Evolutionary conservation across 2,329 filamentous ascomycete species (phyloP).

Genomic region (Claviceps spartinae): DNA sequence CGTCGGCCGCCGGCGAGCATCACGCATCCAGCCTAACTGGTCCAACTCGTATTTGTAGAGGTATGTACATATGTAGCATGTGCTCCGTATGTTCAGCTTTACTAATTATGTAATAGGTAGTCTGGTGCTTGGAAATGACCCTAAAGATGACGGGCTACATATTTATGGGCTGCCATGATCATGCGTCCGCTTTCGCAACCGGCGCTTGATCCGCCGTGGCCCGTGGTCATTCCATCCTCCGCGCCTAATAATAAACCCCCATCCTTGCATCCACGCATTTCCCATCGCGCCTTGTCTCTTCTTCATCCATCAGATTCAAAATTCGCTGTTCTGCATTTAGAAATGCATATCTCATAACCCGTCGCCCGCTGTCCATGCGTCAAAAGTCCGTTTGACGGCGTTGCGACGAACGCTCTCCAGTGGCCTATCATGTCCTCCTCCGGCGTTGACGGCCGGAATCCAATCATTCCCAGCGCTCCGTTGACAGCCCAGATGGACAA

Average conservation of each 20-base stretch:
- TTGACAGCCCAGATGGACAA: not conserved
- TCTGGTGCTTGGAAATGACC: too few relatives aligned
- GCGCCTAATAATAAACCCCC: not conserved
- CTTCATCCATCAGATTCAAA: not conserved
- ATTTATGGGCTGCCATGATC: too few relatives aligned
- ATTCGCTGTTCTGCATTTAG: not conserved
- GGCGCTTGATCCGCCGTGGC: not conserved
- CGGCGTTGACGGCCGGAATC: conserved; percentile 2
- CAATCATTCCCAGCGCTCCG: not conserved
- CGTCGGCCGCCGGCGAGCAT: too few relatives aligned
- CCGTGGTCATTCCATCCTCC: not conserved
- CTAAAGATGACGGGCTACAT: too few relatives aligned
- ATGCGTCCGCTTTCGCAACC: not conserved
- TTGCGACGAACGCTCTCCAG: not conserved
- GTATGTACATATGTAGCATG: too few relatives aligned
- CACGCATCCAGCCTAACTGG: too few relatives aligned
- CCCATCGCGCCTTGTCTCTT: not conserved
- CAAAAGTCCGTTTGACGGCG: not conserved
- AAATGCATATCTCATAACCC: not conserved
- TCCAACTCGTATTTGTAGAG: too few relatives aligned
- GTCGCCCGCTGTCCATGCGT: not conserved
- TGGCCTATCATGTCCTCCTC: conserved; percentile 3
- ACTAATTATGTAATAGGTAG: too few relatives aligned
- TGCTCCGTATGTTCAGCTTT: too few relatives aligned
- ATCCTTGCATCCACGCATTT: not conserved